phyloP scores from a whole-genome alignment of 2,329 filamentous ascomycete genomes.

The Cytospora paraplurivora region DNA sequence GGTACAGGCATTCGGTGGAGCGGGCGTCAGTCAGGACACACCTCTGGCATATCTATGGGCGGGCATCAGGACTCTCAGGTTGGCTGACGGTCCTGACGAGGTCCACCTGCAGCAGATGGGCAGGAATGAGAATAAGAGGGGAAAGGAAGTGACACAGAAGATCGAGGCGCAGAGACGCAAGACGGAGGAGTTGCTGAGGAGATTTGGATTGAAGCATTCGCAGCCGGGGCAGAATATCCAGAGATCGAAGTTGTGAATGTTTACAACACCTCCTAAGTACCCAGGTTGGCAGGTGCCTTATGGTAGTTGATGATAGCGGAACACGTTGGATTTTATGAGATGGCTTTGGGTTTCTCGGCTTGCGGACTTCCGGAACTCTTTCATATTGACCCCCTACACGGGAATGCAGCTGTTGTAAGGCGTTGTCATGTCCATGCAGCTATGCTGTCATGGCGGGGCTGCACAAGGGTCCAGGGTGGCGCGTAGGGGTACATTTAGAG shows the following conservation, averaged over 20 bases:
- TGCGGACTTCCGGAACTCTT: conserved; percentile 2
- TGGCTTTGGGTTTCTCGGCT: background rate
- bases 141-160: conserved; percentile 59
- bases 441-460: conserved; percentile 20
- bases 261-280: too few species aligned
- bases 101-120: conserved; percentile 85
- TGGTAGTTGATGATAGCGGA: background rate
- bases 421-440: conserved; percentile 9
- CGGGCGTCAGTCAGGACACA: conserved; percentile 91
- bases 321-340: background rate
- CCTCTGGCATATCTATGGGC: conserved; percentile 86
- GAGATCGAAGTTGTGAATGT: conserved; percentile 47
- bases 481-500: conserved; percentile 1
- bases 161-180: conserved; percentile 66
- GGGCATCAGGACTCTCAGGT: conserved; percentile 74
- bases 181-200: conserved; percentile 65
- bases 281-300: background rate
- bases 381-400: background rate
- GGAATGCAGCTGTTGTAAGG: too few species aligned
- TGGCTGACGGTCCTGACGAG: conserved; percentile 95
- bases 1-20: conserved; percentile 88
- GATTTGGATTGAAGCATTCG: conserved; percentile 51
- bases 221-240: conserved; percentile 57
- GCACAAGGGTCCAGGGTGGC: background rate
- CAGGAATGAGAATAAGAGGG: conserved; percentile 75